Conservation (phyloP, 1,284 basidiomycete species). For the Boletus sp. region DNA sequence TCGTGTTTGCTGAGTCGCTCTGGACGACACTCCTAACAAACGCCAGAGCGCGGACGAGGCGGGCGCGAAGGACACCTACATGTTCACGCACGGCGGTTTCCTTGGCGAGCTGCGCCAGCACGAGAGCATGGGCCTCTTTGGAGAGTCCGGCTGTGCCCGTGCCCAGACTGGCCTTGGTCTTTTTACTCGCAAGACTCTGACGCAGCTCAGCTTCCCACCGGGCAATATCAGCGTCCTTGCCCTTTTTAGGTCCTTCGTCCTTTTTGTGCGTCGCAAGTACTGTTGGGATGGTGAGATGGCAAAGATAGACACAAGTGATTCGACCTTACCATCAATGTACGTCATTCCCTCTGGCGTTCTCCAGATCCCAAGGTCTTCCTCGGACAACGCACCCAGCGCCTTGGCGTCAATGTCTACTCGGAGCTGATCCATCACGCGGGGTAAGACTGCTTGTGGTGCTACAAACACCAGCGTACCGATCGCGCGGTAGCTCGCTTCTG, state of each 20-base stretch:
- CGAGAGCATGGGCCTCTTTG: conserved; percentile 81
- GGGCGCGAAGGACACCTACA: conserved; percentile 58
- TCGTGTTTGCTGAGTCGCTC: conserved; percentile 48
- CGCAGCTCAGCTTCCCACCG: conserved; percentile 96
- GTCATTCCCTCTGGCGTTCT: conserved; percentile 77
- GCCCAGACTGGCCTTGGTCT: conserved; percentile 37
- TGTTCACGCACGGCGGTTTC: conserved; percentile 69
- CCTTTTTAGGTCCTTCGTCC: conserved; percentile 63
- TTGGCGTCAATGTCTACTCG: conserved; percentile 62
- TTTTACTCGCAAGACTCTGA: conserved; percentile 81
- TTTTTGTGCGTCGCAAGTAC: conserved; percentile 68
- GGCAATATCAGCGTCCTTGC: conserved; percentile 85
- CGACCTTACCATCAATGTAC: conserved; percentile 73
- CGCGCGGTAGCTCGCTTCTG: conserved; percentile 74
- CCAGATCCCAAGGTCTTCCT: conserved; percentile 84
- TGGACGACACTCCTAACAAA: conserved; percentile 66
- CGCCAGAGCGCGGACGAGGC: conserved; percentile 68
- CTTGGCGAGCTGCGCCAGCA: conserved; percentile 80
- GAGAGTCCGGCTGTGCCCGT: conserved; percentile 51
- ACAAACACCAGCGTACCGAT: conserved; percentile 81
- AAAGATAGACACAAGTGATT: not conserved
- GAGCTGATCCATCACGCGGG: conserved; percentile 71
- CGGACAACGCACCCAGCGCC: conserved; percentile 64
- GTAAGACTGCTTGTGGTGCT: conserved; percentile 68
- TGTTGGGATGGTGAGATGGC: conserved; percentile 29